Percentiles rank a stretch among this genome's conserved stretches.
These are phyloP conservation scores for Pleurotus pulmonarius DNA, from an alignment of 768 basidiomycete genomes.

Conservation along the genomic window DNA sequence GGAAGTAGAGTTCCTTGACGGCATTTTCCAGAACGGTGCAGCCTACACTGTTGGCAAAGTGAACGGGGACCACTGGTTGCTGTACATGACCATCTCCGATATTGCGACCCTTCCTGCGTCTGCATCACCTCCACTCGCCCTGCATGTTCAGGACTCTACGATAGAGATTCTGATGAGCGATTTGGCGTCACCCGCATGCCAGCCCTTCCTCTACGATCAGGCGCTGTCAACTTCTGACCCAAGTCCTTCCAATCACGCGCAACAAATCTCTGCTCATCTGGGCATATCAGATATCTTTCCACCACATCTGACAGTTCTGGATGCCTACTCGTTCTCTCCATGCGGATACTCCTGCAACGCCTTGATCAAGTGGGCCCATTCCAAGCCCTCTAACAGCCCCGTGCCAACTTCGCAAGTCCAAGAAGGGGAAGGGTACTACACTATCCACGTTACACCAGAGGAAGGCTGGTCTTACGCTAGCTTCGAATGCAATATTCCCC, in stretches of 20 bases:
- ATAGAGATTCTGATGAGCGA: slow-evolving; percentile 98
- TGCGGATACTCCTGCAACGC: slow-evolving; percentile 98
- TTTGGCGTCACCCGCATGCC: slow-evolving; percentile 70
- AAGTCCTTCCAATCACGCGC: slow-evolving; percentile 48
- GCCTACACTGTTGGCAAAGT: slow-evolving; percentile 97
- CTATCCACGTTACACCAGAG: slow-evolving; percentile 98
- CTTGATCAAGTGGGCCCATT: slow-evolving; percentile 63
- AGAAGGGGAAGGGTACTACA: slow-evolving; percentile 87
- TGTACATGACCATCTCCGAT: slow-evolving; percentile 72
- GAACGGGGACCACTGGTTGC: slow-evolving; percentile 98
- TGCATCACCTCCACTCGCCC: slow-evolving; percentile 29
- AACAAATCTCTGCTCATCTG: slow-evolving; percentile 60
- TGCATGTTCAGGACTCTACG: slow-evolving; percentile 63
- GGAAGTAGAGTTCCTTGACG: slow-evolving; percentile 90
- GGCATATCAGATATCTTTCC: slow-evolving; percentile 87
- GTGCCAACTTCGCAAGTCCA: slow-evolving; percentile 6
- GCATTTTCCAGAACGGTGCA: slow-evolving; percentile 81
- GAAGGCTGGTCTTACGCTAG: slow-evolving; percentile 98
- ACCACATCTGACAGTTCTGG: slow-evolving; percentile 71
- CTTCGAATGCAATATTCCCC: slow-evolving; percentile 97
- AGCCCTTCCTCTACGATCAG: slow-evolving; percentile 62
- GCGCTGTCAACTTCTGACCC: slow-evolving; percentile 24
- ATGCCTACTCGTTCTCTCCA: slow-evolving; percentile 91
- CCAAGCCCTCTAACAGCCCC: slow-evolving; percentile 20
- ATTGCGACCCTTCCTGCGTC: background rate